A percentile compares a stretch with the other conserved stretches of the same genome.
Conservation (phyloP, 139 green algal genomes). For the Diplosphaera chodatii region DNA sequence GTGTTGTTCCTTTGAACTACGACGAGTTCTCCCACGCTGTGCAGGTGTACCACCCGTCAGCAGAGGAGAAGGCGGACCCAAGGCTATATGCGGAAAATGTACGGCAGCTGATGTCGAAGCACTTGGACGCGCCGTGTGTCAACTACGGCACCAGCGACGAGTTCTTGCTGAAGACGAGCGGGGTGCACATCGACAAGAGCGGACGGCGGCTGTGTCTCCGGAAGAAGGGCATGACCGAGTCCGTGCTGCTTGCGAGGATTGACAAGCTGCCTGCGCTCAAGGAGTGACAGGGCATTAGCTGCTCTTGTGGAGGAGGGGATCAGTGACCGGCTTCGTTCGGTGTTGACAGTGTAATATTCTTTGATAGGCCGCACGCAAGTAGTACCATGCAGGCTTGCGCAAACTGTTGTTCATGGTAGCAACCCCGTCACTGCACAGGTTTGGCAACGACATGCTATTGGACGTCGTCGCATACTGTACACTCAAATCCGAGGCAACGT, state of each 20-base stretch:
- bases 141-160: slow-evolving; percentile 22
- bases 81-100: slow-evolving; percentile 40
- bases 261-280: neutral
- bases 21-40: too few species aligned
- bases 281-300: neutral
- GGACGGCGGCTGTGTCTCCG: neutral
- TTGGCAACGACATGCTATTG: too few species aligned
- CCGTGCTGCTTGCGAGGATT: neutral
- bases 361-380: too few species aligned
- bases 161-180: slow-evolving; percentile 15
- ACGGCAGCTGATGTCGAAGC: slow-evolving; percentile 27
- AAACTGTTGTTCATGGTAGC: too few species aligned
- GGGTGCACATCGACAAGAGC: slow-evolving; percentile 14
- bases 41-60: slow-evolving; percentile 20
- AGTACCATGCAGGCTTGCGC: too few species aligned
- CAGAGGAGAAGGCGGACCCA: slow-evolving; percentile 27
- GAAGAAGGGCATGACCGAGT: neutral
- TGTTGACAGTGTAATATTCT: too few species aligned
- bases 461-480: too few species aligned
- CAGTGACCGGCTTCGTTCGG: too few species aligned
- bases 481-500: too few species aligned
- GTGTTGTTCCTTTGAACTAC: too few species aligned
- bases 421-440: too few species aligned
- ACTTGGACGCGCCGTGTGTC: slow-evolving; percentile 5
- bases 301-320: too few species aligned